Base-by-base conservation (phyloP, 768 basidiomycete species). In the Boletus sp. region DNA sequence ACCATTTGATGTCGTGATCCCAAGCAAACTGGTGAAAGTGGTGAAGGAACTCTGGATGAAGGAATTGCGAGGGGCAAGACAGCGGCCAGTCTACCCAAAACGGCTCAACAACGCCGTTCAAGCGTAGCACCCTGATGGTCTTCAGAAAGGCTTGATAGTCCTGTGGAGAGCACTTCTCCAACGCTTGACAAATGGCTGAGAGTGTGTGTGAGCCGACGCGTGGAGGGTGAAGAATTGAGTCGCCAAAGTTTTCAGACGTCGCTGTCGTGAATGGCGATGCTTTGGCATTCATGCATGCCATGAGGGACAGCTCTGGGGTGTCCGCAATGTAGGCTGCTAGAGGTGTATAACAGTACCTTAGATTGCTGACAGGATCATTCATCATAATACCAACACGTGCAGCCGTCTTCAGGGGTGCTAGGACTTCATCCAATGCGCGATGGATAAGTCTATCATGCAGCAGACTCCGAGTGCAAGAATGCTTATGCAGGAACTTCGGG, bases 31-130 rank as follows among this genome's bases (percentile, higher is more conserved):
- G 15, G 7, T 45, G 40, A 10, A 50, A 56, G 14, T 56, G 35
- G 20, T 56, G 48, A 9, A 56, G 35, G 4, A n/a, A 2, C 15
- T 44, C 75, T 2, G 66, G 67, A 1, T 72, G 73, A 10, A 78
- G 60, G 53, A 77, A 76, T 2, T 29, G 50, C 3, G 67, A 66
- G 8, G 74, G 75, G 45, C 75, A 64, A 2, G 71, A 67, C 11
- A 74, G 48, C 6, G 65, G 46, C 72, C 71, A 78, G 54, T 75
- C 67, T 2, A 64, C 41, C 75, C 75, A 78, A 54, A 35, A 50
- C 6, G 35, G 42, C 6, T 50, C 33, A 15, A 39, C 14, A 5
- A 56, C 28, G 1, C 49, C 39, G 18, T 63, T 63, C 18, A 66
- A 46, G 9, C 12, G 9, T 5, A 48, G 42, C 1, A 7, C 12